Evolutionary conservation across 1,139 yeast genomes (phyloP).

Genomic region (Debaryomyces subglobosus): DNA sequence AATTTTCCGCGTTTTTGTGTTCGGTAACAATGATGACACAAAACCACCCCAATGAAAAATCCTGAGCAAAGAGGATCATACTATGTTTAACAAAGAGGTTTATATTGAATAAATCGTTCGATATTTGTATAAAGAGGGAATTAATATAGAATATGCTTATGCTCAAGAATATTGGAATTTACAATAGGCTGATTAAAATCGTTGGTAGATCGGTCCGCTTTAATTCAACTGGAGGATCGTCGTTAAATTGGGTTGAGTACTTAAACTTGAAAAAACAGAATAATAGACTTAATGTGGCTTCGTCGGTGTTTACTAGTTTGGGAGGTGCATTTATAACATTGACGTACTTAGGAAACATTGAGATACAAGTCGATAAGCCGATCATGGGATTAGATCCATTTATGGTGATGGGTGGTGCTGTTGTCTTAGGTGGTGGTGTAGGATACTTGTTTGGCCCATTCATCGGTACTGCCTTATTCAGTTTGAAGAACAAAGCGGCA

Average conservation of each 20-base stretch:
- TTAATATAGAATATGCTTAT: constrained; percentile 11
- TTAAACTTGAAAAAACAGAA: constrained; percentile 75
- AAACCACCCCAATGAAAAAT: constrained; percentile 3
- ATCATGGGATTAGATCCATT: constrained; percentile 87
- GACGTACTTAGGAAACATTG: constrained; percentile 75
- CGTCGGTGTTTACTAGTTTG: constrained; percentile 70
- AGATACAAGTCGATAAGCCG: constrained; percentile 80
- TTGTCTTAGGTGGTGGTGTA: constrained; percentile 68
- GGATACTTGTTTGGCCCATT: constrained; percentile 88
- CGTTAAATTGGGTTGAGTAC: constrained; percentile 75
- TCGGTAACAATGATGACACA: constrained; percentile 2
- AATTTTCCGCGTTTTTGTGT: constrained; percentile 10
- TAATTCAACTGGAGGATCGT: constrained; percentile 18
- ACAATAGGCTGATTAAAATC: constrained; percentile 10
- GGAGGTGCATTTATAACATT: constrained; percentile 74
- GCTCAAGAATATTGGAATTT: constrained; percentile 20
- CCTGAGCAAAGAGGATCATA: constrained; percentile 1
- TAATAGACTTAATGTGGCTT: constrained; percentile 65
- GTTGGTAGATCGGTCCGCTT: constrained; percentile 20
- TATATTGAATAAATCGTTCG: not conserved
- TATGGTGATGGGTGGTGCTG: constrained; percentile 70
- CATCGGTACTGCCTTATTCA: constrained; percentile 73
- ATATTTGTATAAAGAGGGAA: not conserved
- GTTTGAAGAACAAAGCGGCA: constrained; percentile 50
- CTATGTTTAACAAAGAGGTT: not conserved